Percentiles rank a stretch among this genome's conserved stretches.
Evolutionary conservation across 192 early-diverging fungal genomes (phyloP).

Genomic region (Phycomyces nitens): DNA sequence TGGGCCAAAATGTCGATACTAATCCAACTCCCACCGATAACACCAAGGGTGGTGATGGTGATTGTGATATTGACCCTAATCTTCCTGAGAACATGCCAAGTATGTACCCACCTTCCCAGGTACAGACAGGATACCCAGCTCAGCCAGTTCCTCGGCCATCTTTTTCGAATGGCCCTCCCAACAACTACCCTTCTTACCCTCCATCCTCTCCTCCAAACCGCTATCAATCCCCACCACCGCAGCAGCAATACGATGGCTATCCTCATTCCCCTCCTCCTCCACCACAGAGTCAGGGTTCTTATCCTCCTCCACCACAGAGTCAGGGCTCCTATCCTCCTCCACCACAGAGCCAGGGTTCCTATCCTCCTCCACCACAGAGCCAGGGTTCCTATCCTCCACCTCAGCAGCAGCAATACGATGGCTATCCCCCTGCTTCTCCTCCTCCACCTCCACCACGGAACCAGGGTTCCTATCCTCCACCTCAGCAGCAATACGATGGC

Average conservation of each 20-base stretch:
- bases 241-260: background rate
- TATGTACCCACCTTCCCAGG: constrained; percentile 29
- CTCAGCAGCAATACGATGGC: background rate
- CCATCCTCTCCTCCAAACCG: constrained; percentile 3
- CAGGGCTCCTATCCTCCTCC: constrained; percentile 6
- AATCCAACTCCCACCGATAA: constrained; percentile 1
- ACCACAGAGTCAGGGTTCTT: no score
- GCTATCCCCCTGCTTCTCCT: background rate
- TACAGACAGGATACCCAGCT: constrained; percentile 30
- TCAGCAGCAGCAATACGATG: background rate
- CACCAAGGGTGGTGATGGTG: background rate
- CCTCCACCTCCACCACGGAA: constrained; percentile 6
- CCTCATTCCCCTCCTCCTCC: constrained; percentile 8
- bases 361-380: background rate
- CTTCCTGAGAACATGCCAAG: constrained; percentile 20
- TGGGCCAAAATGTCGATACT: constrained; percentile 6
- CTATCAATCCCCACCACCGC: constrained; percentile 7
- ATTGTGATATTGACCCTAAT: constrained; percentile 8
- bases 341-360: no score
- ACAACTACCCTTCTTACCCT: constrained; percentile 8
- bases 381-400: background rate
- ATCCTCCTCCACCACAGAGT: background rate
- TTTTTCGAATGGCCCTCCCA: constrained; percentile 1
- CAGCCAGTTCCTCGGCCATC: constrained; percentile 33
- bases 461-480: constrained; percentile 1